These are phyloP conservation scores for Auriscalpium orientale DNA, from an alignment of 768 basidiomycete genomes.

Conservation along the genomic window DNA sequence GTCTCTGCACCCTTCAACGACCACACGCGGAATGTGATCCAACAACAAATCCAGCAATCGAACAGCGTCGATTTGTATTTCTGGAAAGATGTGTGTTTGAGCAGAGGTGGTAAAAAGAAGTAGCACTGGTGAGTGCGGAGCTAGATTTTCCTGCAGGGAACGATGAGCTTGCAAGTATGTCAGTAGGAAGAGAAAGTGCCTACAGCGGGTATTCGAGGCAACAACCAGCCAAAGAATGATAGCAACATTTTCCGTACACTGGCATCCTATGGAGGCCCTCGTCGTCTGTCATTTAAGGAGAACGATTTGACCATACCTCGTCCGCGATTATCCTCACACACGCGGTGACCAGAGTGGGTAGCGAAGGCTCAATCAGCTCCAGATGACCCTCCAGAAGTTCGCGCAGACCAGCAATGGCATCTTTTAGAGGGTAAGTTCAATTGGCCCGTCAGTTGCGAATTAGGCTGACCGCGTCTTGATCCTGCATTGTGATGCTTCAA, in stretches of 20 bases:
- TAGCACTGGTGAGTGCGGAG: constrained; percentile 68
- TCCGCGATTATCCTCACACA: constrained; percentile 73
- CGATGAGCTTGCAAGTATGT: not conserved
- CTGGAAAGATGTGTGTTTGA: constrained; percentile 91
- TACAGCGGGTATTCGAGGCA: constrained; percentile 57
- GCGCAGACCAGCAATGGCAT: constrained; percentile 64
- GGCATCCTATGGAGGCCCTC: constrained; percentile 50
- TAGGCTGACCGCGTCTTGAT: constrained; percentile 57
- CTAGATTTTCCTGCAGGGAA: constrained; percentile 48
- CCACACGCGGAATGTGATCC: constrained; percentile 55
- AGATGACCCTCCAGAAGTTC: constrained; percentile 65
- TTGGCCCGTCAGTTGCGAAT: too few relatives aligned
- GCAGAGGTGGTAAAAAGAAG: constrained; percentile 86
- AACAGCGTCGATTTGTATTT: constrained; percentile 86
- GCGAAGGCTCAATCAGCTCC: constrained; percentile 39
- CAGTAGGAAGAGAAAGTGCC: constrained; percentile 10
- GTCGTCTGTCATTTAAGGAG: not conserved
- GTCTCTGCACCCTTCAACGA: constrained; percentile 63
- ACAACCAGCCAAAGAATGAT: constrained; percentile 64
- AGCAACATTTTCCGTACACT: constrained; percentile 68
- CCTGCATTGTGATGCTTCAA: constrained; percentile 77
- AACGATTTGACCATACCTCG: constrained; percentile 45
- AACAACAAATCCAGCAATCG: constrained; percentile 72
- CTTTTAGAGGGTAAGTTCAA: constrained; percentile 27
- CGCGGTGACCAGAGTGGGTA: constrained; percentile 49